Base-by-base conservation (phyloP, 2,329 filamentous ascomycete species). In the Colletotrichum graminicola region DNA sequence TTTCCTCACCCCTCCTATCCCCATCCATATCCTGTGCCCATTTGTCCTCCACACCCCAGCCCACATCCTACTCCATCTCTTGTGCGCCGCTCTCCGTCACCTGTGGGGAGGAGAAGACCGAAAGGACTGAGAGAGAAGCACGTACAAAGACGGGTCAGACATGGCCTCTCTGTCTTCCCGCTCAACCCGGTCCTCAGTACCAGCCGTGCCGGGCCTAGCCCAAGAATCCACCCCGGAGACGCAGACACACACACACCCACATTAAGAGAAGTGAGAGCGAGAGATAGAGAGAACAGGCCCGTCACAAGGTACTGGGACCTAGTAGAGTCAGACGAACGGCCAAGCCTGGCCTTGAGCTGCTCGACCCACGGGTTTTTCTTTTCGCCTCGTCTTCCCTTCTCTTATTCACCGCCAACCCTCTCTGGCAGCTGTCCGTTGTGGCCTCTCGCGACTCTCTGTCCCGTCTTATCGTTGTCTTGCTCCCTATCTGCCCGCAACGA, bases 51-150 rank as follows among this genome's bases (percentile, higher is more conserved):
- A 72, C 69, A 59, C 52, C 64, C 57, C 54, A 72, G 59, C 60
- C 69, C 69, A 72, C 69, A 63, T 72, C 65, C 65, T 60, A 72
- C 69, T 72, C 65, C 60, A 69, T 69, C 69, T 72, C 59, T 68
- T 60, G 59, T 68, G 69, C 69, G 59, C 47, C 54, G 69, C 69
- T 68, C 60, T 21, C 69, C 60, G 60, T 69, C 66, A 60, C 57
- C 47, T 72, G 69, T 72, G 65, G 69, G 65, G 52, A 63, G 45
- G 43, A 47, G 45, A 23, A 23, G 12, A 47, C 45, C 21, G 21
- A 54, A 55, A 60, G 49, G n/a, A 41, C 29, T n/a, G n/a, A 63
- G 51, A 49, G 54, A 68, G 51, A 55, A 55, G 51, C 67, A 29
- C 57, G 49, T 57, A 67, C 56, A 59, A 62, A 59, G 51, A 39